phyloP scores from a whole-genome alignment of 2,329 filamentous ascomycete species.

The Meredithiella fracta region DNA sequence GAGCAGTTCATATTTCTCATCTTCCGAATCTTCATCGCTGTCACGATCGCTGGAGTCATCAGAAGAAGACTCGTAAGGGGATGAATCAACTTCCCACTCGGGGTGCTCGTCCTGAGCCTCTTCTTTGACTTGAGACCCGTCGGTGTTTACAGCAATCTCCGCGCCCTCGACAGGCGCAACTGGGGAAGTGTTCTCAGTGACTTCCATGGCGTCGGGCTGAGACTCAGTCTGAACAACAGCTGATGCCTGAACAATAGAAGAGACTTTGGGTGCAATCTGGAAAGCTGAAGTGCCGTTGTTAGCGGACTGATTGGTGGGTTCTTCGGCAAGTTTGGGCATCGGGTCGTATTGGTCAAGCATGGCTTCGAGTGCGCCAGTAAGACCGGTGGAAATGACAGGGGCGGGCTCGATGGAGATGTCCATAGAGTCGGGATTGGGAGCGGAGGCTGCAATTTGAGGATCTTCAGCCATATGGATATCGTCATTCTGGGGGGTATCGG shows the following conservation, averaged over 20 bases:
- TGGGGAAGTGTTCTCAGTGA: not conserved
- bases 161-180: not conserved
- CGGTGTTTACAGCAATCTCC: not conserved
- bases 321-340: conserved; percentile 5
- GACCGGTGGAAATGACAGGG: not conserved
- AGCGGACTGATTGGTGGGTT: not conserved
- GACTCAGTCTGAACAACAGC: not conserved
- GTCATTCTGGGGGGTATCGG: not conserved
- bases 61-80: conserved; percentile 53
- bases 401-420: conserved; percentile 1
- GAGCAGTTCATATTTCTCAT: conserved; percentile 54
- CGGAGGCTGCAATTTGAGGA: not conserved
- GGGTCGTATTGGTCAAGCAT: conserved; percentile 12
- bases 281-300: not conserved
- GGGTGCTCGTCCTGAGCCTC: conserved; percentile 30
- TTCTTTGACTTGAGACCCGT: not conserved
- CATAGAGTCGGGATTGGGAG: not conserved
- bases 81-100: conserved; percentile 76
- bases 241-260: not conserved
- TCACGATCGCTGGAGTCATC: conserved; percentile 44
- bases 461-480: conserved; percentile 11
- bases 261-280: not conserved
- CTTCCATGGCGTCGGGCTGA: not conserved
- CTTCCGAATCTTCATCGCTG: conserved; percentile 38
- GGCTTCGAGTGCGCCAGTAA: conserved; percentile 11